phyloP scores from a whole-genome alignment of 2,329 filamentous ascomycete genomes.

The Sodiomyces alkalinus region DNA sequence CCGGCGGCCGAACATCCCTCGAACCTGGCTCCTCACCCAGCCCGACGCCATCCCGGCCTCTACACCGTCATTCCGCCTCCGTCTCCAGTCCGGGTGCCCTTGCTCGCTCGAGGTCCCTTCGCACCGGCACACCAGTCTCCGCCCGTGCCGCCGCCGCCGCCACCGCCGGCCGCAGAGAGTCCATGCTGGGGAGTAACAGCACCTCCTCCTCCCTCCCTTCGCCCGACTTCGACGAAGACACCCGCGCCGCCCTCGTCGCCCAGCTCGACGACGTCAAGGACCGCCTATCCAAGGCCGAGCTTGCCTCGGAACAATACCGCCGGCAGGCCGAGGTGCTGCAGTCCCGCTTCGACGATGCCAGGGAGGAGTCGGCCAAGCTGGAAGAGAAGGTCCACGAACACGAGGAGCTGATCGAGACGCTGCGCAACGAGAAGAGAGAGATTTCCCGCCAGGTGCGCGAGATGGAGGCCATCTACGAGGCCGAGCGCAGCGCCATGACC shows the following conservation, averaged over 20 bases:
- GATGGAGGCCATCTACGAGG: slow-evolving; percentile 83
- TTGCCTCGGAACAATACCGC: slow-evolving; percentile 59
- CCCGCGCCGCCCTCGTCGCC: slow-evolving; percentile 63
- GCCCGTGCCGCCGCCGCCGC: slow-evolving; percentile 57
- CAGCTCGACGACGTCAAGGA: slow-evolving; percentile 74
- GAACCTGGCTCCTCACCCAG: slow-evolving; percentile 16
- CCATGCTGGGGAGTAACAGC: slow-evolving; percentile 25
- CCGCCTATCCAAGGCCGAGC: slow-evolving; percentile 67
- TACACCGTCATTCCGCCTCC: slow-evolving; percentile 24
- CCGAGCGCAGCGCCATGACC: slow-evolving; percentile 71
- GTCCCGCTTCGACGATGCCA: slow-evolving; percentile 69
- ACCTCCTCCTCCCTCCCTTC: no score
- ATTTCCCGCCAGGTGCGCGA: slow-evolving; percentile 72
- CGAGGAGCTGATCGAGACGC: slow-evolving; percentile 65
- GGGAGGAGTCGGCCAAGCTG: slow-evolving; percentile 68
- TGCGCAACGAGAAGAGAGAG: slow-evolving; percentile 78
- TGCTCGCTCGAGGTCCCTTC: slow-evolving; percentile 48
- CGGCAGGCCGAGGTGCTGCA: slow-evolving; percentile 79
- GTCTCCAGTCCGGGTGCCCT: slow-evolving; percentile 27
- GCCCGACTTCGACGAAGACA: slow-evolving; percentile 50
- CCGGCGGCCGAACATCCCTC: slow-evolving; percentile 28
- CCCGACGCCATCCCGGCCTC: slow-evolving; percentile 13
- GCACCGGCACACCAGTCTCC: slow-evolving; percentile 51
- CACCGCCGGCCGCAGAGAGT: slow-evolving; percentile 47
- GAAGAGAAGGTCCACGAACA: slow-evolving; percentile 81